Evolutionary conservation across 805 yeast species (phyloP).

Genomic region (Osmozyma mogii): DNA sequence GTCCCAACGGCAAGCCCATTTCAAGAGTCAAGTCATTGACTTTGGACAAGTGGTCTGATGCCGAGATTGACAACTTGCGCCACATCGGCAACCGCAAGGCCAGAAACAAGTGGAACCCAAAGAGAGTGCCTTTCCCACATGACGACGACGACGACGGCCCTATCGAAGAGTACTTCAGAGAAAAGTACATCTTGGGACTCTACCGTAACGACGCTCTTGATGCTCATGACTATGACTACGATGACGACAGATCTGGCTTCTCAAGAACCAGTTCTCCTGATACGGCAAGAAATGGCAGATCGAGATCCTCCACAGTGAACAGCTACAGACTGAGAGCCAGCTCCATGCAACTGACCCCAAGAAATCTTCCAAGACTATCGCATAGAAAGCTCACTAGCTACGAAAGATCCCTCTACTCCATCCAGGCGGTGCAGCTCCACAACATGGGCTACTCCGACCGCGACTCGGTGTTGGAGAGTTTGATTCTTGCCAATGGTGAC

Average conservation of each 20-base stretch:
- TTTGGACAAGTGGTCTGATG: slow-evolving; percentile 58
- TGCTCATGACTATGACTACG: slow-evolving; percentile 28
- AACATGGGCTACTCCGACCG: slow-evolving; percentile 46
- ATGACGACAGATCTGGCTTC: slow-evolving; percentile 7
- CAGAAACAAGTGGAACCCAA: slow-evolving; percentile 59
- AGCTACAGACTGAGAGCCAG: slow-evolving; percentile 2
- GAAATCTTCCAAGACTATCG: slow-evolving; percentile 31
- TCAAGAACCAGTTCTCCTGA: slow-evolving; percentile 3
- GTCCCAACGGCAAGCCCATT: slow-evolving; percentile 40
- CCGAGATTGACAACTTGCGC: slow-evolving; percentile 41
- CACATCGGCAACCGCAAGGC: slow-evolving; percentile 59
- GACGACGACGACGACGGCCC: slow-evolving; percentile 58
- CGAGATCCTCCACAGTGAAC: slow-evolving; percentile 8
- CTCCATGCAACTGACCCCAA: too few relatives aligned
- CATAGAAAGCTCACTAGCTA: slow-evolving; percentile 47
- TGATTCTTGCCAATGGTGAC: slow-evolving; percentile 52
- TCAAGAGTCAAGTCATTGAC: slow-evolving; percentile 67
- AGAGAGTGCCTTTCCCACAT: slow-evolving; percentile 59
- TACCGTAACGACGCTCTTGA: slow-evolving; percentile 38
- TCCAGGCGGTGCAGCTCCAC: slow-evolving; percentile 36
- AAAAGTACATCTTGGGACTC: slow-evolving; percentile 61
- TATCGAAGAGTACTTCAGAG: slow-evolving; percentile 52
- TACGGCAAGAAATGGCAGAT: slow-evolving; percentile 5
- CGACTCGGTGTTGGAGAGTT: slow-evolving; percentile 57
- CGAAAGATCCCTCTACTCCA: slow-evolving; percentile 45